Conservation (phyloP, 2,329 filamentous ascomycete genomes). For the Clarireedia monteithiana region DNA sequence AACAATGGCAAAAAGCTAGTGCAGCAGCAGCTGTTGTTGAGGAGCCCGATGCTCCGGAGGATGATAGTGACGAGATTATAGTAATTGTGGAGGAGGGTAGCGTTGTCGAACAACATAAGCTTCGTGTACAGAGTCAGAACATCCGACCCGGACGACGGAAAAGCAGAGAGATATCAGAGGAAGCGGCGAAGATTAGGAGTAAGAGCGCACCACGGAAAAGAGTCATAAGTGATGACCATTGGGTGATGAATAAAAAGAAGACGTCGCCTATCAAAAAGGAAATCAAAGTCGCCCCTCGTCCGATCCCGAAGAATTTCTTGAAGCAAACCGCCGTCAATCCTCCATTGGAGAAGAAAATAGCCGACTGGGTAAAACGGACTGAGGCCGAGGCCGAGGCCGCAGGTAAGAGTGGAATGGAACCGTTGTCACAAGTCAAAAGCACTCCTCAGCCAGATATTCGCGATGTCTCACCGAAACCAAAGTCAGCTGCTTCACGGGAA, state of each 20-base stretch:
- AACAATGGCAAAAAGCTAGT: slow-evolving; percentile 76
- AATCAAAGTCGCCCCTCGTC: slow-evolving; percentile 1
- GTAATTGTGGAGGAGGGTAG: slow-evolving; percentile 52
- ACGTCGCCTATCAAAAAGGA: slow-evolving; percentile 35
- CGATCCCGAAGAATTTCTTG: slow-evolving; percentile 51
- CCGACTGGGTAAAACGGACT: slow-evolving; percentile 45
- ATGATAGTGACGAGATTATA: slow-evolving; percentile 54
- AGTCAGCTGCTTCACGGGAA: not conserved
- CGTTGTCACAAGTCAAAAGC: not conserved
- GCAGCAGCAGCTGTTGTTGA: slow-evolving; percentile 55
- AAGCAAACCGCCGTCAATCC: slow-evolving; percentile 46
- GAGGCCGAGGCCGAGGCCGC: slow-evolving; percentile 4
- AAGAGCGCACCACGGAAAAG: slow-evolving; percentile 65
- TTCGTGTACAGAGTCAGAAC: slow-evolving; percentile 35
- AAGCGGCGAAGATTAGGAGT: slow-evolving; percentile 14
- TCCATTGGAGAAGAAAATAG: slow-evolving; percentile 49
- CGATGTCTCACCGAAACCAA: slow-evolving; percentile 2
- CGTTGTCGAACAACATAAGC: slow-evolving; percentile 49
- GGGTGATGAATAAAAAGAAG: slow-evolving; percentile 50
- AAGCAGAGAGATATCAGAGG: slow-evolving; percentile 27
- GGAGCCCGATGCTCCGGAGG: slow-evolving; percentile 40
- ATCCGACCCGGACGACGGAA: slow-evolving; percentile 15
- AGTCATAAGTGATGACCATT: slow-evolving; percentile 88
- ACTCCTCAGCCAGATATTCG: slow-evolving; percentile 5
- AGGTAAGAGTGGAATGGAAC: not conserved